Evolutionary conservation across 495 filamentous ascomycete species (phyloP).

Genomic region (Hypoxylon crocopeplum): DNA sequence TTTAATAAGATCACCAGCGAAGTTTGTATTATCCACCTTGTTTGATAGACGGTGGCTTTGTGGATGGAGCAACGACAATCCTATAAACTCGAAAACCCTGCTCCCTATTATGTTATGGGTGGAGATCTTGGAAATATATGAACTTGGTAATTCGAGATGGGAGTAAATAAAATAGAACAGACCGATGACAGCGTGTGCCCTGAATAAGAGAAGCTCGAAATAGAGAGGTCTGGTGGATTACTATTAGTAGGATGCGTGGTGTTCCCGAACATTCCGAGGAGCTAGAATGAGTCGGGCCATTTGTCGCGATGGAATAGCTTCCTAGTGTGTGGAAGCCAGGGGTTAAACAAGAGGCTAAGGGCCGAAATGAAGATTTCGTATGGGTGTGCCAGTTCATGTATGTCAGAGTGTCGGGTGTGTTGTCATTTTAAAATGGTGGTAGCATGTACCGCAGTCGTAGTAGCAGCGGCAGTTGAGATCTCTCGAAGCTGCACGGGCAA

Average conservation of each 20-base stretch:
- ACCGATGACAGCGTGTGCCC: background rate
- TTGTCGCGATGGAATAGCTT: conserved; percentile 15
- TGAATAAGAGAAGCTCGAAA: background rate
- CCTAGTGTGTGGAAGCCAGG: conserved; percentile 18
- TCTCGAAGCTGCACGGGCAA: conserved; percentile 20
- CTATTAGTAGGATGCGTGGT: conserved; percentile 14
- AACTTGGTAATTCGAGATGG: background rate
- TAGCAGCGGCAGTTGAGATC: conserved; percentile 30
- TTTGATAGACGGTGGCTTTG: background rate
- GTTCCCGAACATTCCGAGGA: conserved; percentile 32
- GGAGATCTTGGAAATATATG: background rate
- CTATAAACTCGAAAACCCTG: conserved; percentile 2
- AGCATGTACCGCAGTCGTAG: conserved; percentile 15
- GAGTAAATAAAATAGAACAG: background rate
- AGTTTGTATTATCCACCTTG: conserved; percentile 8
- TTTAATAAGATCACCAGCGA: conserved; percentile 4
- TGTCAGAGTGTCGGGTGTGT: conserved; percentile 29
- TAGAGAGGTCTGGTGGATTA: background rate
- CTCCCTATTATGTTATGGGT: conserved; percentile 12
- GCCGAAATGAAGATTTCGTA: conserved; percentile 19
- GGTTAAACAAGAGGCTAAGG: conserved; percentile 19
- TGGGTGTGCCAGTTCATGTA: conserved; percentile 24
- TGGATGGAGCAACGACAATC: conserved; percentile 10
- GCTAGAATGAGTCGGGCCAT: conserved; percentile 23
- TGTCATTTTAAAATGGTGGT: conserved; percentile 21